Conservation (phyloP, 305 asterid genomes). For the Solanum chacoense region DNA sequence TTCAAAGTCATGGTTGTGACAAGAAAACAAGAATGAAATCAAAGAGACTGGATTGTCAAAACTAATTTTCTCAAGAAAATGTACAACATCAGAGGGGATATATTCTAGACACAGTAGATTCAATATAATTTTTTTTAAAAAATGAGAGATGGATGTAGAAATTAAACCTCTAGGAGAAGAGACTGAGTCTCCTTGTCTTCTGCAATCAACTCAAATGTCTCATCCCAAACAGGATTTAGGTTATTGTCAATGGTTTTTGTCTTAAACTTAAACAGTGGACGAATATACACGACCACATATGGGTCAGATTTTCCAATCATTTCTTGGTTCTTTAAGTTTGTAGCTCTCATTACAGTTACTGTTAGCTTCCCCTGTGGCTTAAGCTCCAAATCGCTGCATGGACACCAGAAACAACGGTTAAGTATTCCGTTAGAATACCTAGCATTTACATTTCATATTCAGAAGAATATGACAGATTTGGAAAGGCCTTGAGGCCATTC, state of each 20-base stretch:
- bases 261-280: slow-evolving; percentile 83
- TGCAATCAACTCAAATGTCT: slow-evolving; percentile 58
- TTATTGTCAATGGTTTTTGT: slow-evolving; percentile 83
- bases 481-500: neutral
- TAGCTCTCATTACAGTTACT: slow-evolving; percentile 53
- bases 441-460: neutral
- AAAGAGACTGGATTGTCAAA: neutral
- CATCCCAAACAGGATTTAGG: slow-evolving; percentile 88
- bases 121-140: neutral
- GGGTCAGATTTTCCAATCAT: slow-evolving; percentile 97
- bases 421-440: neutral
- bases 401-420: neutral
- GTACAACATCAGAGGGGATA: neutral
- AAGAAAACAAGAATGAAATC: neutral
- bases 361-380: slow-evolving; percentile 87
- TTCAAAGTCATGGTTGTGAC: neutral
- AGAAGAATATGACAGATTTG: neutral
- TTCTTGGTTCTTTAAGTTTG: slow-evolving; percentile 82
- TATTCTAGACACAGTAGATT: neutral
- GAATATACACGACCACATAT: slow-evolving; percentile 56
- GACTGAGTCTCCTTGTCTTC: slow-evolving; percentile 96
- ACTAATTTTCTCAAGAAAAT: neutral
- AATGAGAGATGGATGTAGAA: neutral
- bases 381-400: slow-evolving; percentile 89
- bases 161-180: slow-evolving; percentile 64